These are phyloP conservation scores for Mycena rebaudengoi DNA, from an alignment of 768 basidiomycete species.

Conservation along the genomic window DNA sequence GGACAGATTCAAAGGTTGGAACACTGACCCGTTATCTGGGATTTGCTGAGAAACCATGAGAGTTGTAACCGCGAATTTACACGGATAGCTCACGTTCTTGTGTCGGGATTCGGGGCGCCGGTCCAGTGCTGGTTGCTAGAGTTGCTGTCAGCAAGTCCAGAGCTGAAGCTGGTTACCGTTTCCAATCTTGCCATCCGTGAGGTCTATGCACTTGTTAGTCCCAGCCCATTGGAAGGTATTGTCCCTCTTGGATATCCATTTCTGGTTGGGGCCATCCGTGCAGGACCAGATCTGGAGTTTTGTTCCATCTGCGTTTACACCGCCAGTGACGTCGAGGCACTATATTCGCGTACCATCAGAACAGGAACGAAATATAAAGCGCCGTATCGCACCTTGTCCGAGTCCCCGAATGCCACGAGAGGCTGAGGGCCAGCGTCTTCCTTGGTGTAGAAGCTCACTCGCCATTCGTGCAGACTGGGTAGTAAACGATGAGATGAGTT, in stretches of 20 bases:
- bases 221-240: neutral
- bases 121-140: conserved; percentile 15
- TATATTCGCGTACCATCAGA: neutral
- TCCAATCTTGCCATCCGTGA: neutral
- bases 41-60: neutral
- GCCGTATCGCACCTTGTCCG: conserved; percentile 1
- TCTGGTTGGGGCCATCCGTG: neutral
- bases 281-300: no score
- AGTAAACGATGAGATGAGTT: no score
- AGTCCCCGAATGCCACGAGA: neutral
- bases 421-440: neutral
- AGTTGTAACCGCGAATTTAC: neutral
- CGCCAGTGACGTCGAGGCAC: neutral
- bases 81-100: neutral
- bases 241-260: neutral
- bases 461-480: no score
- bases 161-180: neutral
- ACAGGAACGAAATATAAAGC: no score
- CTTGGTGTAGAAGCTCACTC: neutral
- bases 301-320: neutral
- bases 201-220: neutral
- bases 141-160: neutral
- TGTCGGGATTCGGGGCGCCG: neutral
- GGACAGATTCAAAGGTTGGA: neutral
- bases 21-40: neutral